phyloP scores from a whole-genome alignment of 305 asterid genomes.

The Fraxinus angustifolia region DNA sequence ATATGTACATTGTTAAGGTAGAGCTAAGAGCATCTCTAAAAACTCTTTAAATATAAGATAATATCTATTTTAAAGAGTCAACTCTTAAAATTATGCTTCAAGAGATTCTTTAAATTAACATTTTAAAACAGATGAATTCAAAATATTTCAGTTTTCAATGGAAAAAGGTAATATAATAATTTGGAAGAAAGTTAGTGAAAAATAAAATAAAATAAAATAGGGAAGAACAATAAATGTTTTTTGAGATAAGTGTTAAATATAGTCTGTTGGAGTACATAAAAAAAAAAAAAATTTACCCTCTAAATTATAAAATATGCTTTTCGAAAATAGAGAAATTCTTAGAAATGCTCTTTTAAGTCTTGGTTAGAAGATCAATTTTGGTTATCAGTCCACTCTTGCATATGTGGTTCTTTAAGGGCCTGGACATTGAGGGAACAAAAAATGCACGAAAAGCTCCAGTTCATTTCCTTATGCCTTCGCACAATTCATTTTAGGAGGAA shows the following conservation, averaged over 20 bases:
- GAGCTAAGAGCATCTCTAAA: neutral
- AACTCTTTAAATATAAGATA: neutral
- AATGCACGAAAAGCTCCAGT: neutral
- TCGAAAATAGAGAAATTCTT: too few relatives aligned
- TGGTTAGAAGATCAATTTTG: neutral
- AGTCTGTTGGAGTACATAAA: neutral
- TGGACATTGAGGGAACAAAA: neutral
- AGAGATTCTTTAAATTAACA: neutral
- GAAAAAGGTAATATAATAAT: too few relatives aligned
- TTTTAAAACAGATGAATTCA: neutral
- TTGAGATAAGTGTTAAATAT: neutral
- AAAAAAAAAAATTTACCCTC: neutral
- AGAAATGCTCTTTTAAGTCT: neutral
- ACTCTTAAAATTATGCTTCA: neutral
- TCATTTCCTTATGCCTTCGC: neutral
- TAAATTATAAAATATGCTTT: too few relatives aligned
- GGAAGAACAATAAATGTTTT: neutral
- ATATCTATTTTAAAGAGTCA: too few relatives aligned
- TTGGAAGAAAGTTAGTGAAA: neutral
- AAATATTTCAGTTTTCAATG: too few relatives aligned
- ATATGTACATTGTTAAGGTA: neutral
- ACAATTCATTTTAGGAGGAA: neutral
- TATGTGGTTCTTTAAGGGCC: neutral
- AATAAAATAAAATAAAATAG: neutral
- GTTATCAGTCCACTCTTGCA: neutral